Percentiles rank a stretch among this genome's conserved stretches.
phyloP scores from a whole-genome alignment of 331 rosid genomes.

The Phaseolus coccineus region DNA sequence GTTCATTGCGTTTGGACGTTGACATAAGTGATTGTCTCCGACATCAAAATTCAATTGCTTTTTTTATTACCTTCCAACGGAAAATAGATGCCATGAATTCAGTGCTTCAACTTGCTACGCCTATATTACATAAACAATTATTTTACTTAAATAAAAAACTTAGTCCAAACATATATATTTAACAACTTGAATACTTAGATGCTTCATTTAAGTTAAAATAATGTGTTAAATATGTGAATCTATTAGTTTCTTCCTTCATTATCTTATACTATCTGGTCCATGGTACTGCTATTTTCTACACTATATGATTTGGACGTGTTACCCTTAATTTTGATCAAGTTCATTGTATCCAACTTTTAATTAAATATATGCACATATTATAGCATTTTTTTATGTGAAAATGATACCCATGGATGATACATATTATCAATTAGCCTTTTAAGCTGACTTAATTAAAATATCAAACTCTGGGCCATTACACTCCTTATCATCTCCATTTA shows the following conservation, averaged over 20 bases:
- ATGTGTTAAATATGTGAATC: constrained; percentile 9
- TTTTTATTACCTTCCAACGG: constrained; percentile 1
- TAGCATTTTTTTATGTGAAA: not conserved
- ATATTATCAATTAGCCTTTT: constrained; percentile 35
- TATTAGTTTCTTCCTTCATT: constrained; percentile 30
- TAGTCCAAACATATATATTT: constrained; percentile 24
- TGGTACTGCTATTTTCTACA: constrained; percentile 28
- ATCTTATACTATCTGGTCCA: constrained; percentile 27
- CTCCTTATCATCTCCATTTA: constrained; percentile 28
- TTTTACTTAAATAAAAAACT: constrained; percentile 16
- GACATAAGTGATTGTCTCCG: constrained; percentile 10
- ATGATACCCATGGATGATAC: constrained; percentile 8
- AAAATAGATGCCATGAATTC: constrained; percentile 27
- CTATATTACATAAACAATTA: not conserved
- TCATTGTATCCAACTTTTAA: constrained; percentile 45
- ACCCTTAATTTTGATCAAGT: constrained; percentile 36
- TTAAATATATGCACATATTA: not conserved
- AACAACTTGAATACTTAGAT: constrained; percentile 35
- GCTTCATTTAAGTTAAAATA: constrained; percentile 22
- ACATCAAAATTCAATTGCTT: not conserved
- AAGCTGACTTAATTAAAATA: constrained; percentile 36
- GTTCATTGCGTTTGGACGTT: constrained; percentile 12
- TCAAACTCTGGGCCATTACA: constrained; percentile 37
- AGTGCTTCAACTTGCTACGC: constrained; percentile 26
- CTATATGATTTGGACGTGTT: constrained; percentile 40